A percentile compares a stretch with the other conserved stretches of the same genome.
These are phyloP conservation scores for Kregervanrija pseudodelftensis DNA, from an alignment of 805 yeast genomes.

Conservation along the genomic window DNA sequence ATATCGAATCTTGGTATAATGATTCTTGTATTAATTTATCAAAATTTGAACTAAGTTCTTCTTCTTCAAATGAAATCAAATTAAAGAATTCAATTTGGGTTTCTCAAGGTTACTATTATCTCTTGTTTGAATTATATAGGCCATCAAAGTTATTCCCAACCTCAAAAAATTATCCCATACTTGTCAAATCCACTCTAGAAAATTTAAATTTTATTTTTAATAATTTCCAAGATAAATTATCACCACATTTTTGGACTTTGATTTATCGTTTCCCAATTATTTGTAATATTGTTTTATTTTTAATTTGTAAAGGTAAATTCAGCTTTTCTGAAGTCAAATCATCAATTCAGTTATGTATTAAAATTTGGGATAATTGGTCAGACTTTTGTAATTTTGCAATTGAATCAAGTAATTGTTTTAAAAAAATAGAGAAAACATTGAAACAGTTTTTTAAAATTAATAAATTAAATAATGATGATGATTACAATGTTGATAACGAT, in stretches of 20 bases:
- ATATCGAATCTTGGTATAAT: slow-evolving; percentile 31
- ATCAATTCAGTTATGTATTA: not conserved
- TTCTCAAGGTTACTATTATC: slow-evolving; percentile 37
- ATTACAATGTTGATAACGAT: too few species aligned
- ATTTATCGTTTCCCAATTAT: slow-evolving; percentile 30
- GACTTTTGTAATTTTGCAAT: not conserved
- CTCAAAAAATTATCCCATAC: slow-evolving; percentile 25
- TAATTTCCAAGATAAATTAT: slow-evolving; percentile 34
- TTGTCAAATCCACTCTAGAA: slow-evolving; percentile 40
- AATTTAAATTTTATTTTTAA: slow-evolving; percentile 40
- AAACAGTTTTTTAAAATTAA: too few species aligned
- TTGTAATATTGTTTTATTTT: not conserved
- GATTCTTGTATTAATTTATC: slow-evolving; percentile 17
- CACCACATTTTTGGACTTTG: slow-evolving; percentile 47
- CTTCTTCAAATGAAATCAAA: too few species aligned
- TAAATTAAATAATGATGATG: too few species aligned
- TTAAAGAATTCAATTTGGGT: slow-evolving; percentile 24
- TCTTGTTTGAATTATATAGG: slow-evolving; percentile 39
- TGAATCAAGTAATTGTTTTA: not conserved
- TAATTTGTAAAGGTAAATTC: slow-evolving; percentile 4
- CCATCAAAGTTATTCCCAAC: slow-evolving; percentile 43
- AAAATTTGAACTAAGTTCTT: not conserved
- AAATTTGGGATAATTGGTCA: slow-evolving; percentile 4
- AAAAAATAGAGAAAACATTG: not conserved
- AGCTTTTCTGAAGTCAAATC: not conserved